Evolutionary conservation across 257 asterid genomes (phyloP).

Genomic region (Euphrasia confusa): DNA sequence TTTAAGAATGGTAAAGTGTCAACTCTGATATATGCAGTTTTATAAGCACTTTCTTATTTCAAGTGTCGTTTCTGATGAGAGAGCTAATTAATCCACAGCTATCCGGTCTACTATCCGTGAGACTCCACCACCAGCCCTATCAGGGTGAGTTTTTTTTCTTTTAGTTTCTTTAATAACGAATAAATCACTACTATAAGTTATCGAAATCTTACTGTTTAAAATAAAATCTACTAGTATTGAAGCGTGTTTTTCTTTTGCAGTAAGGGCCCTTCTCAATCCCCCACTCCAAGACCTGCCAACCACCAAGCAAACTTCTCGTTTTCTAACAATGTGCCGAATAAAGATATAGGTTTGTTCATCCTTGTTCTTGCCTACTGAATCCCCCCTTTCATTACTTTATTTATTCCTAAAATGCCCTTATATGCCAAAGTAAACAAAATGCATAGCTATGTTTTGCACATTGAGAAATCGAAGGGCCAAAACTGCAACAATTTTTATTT

Average conservation of each 20-base stretch:
- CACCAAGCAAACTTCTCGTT: slow-evolving; percentile 51
- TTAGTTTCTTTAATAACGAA: background rate
- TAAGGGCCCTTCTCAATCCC: slow-evolving; percentile 47
- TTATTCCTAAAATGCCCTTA: no score
- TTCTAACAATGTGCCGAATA: slow-evolving; percentile 41
- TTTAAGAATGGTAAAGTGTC: slow-evolving; percentile 52
- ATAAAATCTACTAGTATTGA: slow-evolving; percentile 6
- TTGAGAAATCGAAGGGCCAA: no score
- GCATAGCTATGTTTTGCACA: no score
- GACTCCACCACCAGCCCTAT: slow-evolving; percentile 47
- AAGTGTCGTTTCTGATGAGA: slow-evolving; percentile 14
- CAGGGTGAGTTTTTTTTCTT: slow-evolving; percentile 38
- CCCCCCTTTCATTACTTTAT: background rate
- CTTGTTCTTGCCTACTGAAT: slow-evolving; percentile 10
- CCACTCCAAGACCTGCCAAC: slow-evolving; percentile 46
- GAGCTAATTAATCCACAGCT: slow-evolving; percentile 38
- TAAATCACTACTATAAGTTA: slow-evolving; percentile 4
- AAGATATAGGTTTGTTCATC: slow-evolving; percentile 52
- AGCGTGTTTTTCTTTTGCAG: slow-evolving; percentile 35
- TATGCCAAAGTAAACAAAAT: no score
- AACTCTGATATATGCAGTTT: background rate
- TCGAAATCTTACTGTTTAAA: background rate
- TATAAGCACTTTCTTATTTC: background rate
- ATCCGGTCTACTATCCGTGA: slow-evolving; percentile 65
- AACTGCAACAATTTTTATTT: no score